Percentiles rank a stretch among this genome's conserved stretches.
Evolutionary conservation across 306 rosid genomes (phyloP).

Genomic region (Rosa rugosa): DNA sequence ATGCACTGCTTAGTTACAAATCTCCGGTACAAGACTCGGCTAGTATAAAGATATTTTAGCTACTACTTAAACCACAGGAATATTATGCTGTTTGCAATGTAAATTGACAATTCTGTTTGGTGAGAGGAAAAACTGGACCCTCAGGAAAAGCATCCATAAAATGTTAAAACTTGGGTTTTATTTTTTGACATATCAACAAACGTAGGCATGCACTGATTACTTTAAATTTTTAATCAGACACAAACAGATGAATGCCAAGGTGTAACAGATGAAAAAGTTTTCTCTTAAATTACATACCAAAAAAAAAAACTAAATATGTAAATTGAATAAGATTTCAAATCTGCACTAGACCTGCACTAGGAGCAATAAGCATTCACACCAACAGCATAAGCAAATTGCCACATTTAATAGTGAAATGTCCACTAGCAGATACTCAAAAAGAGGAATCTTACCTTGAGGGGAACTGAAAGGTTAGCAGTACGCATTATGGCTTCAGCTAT

Average conservation of each 20-base stretch:
- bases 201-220: background rate
- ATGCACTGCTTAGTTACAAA: too few relatives aligned
- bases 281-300: background rate
- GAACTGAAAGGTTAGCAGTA: constrained; percentile 94
- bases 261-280: background rate
- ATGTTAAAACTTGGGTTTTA: constrained; percentile 1
- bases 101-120: background rate
- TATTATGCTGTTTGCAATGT: background rate
- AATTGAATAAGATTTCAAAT: background rate
- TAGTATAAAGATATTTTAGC: too few relatives aligned
- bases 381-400: background rate
- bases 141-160: background rate
- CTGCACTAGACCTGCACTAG: too few relatives aligned
- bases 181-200: background rate
- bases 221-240: background rate
- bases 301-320: background rate
- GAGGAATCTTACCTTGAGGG: constrained; percentile 70
- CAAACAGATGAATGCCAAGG: background rate
- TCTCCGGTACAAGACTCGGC: too few relatives aligned
- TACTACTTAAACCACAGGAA: background rate
- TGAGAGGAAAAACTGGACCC: background rate
- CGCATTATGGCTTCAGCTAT: constrained; percentile 98
- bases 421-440: background rate
- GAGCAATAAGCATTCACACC: background rate
- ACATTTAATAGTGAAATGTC: background rate